Percentiles rank a stretch among this genome's conserved stretches.
Evolutionary conservation across 2,329 filamentous ascomycete genomes (phyloP).

Genomic region (Sclerotinia sclerotiorum): DNA sequence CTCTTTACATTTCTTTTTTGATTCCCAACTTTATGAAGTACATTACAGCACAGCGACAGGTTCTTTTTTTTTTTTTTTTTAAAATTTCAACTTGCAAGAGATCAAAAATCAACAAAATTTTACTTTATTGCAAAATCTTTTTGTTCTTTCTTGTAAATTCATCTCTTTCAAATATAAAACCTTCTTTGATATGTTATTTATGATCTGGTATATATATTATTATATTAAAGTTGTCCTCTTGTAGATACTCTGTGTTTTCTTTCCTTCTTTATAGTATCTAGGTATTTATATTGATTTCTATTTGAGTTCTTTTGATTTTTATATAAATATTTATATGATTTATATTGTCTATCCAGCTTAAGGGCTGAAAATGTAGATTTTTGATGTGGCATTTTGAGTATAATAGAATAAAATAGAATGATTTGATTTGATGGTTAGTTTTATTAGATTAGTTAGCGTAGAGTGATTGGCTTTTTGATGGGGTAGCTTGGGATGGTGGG

Average conservation of each 20-base stretch:
- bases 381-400: neutral
- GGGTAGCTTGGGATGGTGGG: too few species aligned
- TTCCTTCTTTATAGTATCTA: neutral
- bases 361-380: neutral
- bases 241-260: neutral
- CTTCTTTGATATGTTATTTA: constrained; percentile 12
- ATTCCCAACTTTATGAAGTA: constrained; percentile 21
- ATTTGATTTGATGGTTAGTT: too few species aligned
- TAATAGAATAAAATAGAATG: neutral
- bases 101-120: constrained; percentile 4
- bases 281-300: constrained; percentile 2
- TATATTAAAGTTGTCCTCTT: neutral
- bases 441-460: too few species aligned
- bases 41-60: constrained; percentile 10
- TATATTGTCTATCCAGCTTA: neutral
- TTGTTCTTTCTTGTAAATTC: neutral
- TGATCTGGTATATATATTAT: neutral
- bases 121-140: neutral
- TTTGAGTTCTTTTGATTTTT: neutral
- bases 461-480: too few species aligned
- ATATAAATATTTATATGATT: neutral
- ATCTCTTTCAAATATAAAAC: neutral
- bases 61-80: constrained; percentile 6
- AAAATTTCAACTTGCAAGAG: constrained; percentile 22
- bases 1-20: constrained; percentile 18